phyloP scores from a whole-genome alignment of 805 yeast species.

The Metschnikowia colocasiae region DNA sequence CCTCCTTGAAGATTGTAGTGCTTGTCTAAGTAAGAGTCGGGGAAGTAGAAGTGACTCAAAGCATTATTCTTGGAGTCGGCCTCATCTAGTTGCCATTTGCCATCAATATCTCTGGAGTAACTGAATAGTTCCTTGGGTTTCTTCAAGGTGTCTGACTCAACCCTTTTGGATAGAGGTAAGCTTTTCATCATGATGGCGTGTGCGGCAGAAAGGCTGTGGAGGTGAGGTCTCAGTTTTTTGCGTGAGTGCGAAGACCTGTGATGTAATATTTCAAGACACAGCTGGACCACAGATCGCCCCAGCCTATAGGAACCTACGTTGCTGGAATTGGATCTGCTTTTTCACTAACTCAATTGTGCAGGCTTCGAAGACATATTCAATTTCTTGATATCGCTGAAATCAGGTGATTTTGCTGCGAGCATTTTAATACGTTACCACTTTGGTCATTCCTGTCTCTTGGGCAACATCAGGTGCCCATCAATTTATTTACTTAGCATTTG shows the following conservation, averaged over 20 bases:
- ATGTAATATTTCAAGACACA: background rate
- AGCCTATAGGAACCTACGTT: background rate
- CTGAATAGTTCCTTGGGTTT: conserved; percentile 82
- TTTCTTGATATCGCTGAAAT: background rate
- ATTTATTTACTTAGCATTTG: too few species aligned
- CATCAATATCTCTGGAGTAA: conserved; percentile 60
- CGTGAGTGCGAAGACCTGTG: conserved; percentile 4
- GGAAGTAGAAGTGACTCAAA: conserved; percentile 74
- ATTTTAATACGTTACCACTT: background rate
- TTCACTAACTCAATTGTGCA: background rate
- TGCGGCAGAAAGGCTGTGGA: background rate
- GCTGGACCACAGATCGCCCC: background rate
- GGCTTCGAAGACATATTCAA: background rate
- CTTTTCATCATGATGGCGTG: conserved; percentile 23
- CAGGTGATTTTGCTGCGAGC: background rate
- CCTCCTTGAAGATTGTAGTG: conserved; percentile 65
- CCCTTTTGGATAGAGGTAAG: conserved; percentile 46
- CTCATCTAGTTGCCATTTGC: conserved; percentile 37
- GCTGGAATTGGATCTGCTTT: background rate
- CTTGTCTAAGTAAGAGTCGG: conserved; percentile 63
- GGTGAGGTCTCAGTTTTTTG: background rate
- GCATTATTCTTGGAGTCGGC: conserved; percentile 45
- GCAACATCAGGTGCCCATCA: too few species aligned
- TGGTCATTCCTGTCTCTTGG: too few species aligned
- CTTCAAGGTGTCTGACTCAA: conserved; percentile 64